Evolutionary conservation across 305 asterid genomes (phyloP).

Genomic region (Andrographis paniculata): DNA sequence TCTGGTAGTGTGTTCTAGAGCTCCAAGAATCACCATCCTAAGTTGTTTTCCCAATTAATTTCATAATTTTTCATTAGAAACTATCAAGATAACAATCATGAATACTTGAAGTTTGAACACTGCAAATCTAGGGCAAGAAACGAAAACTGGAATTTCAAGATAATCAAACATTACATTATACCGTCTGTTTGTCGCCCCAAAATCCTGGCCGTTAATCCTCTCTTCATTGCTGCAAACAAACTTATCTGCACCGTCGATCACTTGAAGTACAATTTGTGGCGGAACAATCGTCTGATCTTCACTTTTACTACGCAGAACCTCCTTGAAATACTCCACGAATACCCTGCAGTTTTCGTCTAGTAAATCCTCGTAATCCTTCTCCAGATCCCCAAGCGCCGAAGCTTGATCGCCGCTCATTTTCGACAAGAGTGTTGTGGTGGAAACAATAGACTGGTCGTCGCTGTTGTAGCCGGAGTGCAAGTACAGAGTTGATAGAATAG

Average conservation of each 20-base stretch:
- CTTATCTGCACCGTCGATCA: conserved; percentile 9
- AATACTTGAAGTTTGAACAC: too few species aligned
- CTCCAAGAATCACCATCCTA: too few species aligned
- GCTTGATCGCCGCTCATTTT: conserved; percentile 50
- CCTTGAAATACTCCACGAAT: conserved; percentile 40
- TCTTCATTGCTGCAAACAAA: conserved; percentile 18
- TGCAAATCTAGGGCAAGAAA: too few species aligned
- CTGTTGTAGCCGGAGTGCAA: conserved; percentile 17
- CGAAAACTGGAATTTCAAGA: too few species aligned
- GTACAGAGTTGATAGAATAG: conserved; percentile 22
- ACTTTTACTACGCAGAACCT: conserved; percentile 27
- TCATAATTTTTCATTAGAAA: too few species aligned
- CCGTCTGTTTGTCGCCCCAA: conserved; percentile 52
- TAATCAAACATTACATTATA: conserved; percentile 58
- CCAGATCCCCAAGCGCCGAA: conserved; percentile 41
- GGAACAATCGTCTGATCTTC: conserved; percentile 22
- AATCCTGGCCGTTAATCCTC: conserved; percentile 23
- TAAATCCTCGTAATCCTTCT: conserved; percentile 48
- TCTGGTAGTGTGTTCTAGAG: too few species aligned
- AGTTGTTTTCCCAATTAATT: too few species aligned
- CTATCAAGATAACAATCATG: too few species aligned
- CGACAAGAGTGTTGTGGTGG: conserved; percentile 32
- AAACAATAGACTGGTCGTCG: conserved; percentile 28
- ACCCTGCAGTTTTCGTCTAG: conserved; percentile 54
- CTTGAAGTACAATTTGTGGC: conserved; percentile 27